Percentiles rank a stretch among this genome's conserved stretches.
phyloP scores from a whole-genome alignment of 1,284 basidiomycete species.

The Clitocybe nebularis region DNA sequence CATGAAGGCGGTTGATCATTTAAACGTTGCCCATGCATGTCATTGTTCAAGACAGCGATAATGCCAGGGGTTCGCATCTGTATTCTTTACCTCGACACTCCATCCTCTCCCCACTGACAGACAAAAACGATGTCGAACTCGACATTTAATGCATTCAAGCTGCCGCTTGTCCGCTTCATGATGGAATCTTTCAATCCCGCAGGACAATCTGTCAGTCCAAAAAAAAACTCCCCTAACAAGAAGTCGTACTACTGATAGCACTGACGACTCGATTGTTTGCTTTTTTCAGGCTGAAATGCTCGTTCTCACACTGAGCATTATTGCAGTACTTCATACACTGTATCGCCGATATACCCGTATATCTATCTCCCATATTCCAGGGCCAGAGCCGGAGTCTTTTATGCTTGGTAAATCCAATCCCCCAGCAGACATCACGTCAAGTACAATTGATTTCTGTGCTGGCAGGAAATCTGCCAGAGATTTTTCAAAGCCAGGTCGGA shows the following conservation, averaged over 20 bases:
- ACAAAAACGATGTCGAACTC: neutral
- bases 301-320: slow-evolving; percentile 12
- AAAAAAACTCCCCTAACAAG: too few relatives aligned
- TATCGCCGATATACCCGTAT: slow-evolving; percentile 33
- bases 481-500: slow-evolving; percentile 47
- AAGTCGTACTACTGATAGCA: neutral
- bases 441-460: neutral
- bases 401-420: slow-evolving; percentile 27
- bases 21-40: slow-evolving; percentile 13
- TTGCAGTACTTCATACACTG: slow-evolving; percentile 17
- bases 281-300: neutral
- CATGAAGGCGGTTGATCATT: slow-evolving; percentile 26
- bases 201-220: neutral
- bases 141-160: too few relatives aligned
- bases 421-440: neutral
- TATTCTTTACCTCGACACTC: neutral
- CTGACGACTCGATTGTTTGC: too few relatives aligned
- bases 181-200: too few relatives aligned
- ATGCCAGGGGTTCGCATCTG: slow-evolving; percentile 1
- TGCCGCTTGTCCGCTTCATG: neutral
- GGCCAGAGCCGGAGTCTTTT: slow-evolving; percentile 38
- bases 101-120: neutral
- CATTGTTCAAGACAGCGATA: slow-evolving; percentile 3
- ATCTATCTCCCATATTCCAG: slow-evolving; percentile 35
- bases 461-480: slow-evolving; percentile 46